These are phyloP conservation scores for Amylostereum areolatum DNA, from an alignment of 1,284 basidiomycete genomes.

Conservation along the genomic window DNA sequence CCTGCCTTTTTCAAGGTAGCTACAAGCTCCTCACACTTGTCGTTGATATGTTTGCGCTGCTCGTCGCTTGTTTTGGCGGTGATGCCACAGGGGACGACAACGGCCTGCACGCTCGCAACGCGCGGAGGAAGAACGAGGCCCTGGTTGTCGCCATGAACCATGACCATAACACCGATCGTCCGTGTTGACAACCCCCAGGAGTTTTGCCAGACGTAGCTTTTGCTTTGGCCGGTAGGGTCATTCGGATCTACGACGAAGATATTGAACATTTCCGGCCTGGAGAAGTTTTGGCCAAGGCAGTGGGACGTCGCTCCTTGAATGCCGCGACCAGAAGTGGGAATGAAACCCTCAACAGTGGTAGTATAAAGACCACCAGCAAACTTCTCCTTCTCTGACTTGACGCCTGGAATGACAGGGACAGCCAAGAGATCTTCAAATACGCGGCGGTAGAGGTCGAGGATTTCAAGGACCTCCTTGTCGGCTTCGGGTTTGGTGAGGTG, in stretches of 20 bases:
- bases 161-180: conserved; percentile 97
- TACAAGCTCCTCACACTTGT: conserved; percentile 73
- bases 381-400: conserved; percentile 99
- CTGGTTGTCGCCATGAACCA: conserved; percentile 98
- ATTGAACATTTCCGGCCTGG: conserved; percentile 94
- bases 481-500: conserved; percentile 87
- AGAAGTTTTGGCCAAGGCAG: conserved; percentile 98
- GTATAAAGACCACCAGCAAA: conserved; percentile 98
- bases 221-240: conserved; percentile 59
- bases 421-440: conserved; percentile 98
- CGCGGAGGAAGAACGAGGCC: conserved; percentile 94
- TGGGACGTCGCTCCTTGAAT: conserved; percentile 99
- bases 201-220: conserved; percentile 94
- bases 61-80: conserved; percentile 75
- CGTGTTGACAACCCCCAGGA: conserved; percentile 98
- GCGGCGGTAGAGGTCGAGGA: conserved; percentile 92
- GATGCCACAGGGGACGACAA: conserved; percentile 92
- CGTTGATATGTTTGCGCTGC: conserved; percentile 71
- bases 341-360: conserved; percentile 97
- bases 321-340: conserved; percentile 94
- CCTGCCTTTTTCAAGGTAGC: conserved; percentile 66
- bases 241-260: conserved; percentile 94
- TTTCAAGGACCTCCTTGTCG: conserved; percentile 86
- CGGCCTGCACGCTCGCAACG: conserved; percentile 89
- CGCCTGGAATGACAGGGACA: conserved; percentile 92